Base-by-base conservation (phyloP, 805 yeast species). In the Pichia californica region DNA sequence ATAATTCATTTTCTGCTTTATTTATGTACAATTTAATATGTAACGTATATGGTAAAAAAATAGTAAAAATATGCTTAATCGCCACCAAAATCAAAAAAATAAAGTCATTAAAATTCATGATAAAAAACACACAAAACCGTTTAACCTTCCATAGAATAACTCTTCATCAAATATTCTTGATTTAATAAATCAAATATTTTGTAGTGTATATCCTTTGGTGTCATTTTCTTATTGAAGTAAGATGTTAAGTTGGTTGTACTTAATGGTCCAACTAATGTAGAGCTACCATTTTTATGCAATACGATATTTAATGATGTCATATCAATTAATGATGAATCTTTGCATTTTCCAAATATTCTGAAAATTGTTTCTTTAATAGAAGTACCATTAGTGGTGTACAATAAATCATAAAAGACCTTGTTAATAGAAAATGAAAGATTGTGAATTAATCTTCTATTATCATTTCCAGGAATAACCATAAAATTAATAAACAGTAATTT, bases 401-500 rank as follows among this genome's bases (percentile, higher is more conserved):
- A 29, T 21, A 47, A 46, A 7, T 51, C 45, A 38, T 43, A 60
- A 4, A 59, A 42, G 9, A 49, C 31, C 16, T 45, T 47, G 30
- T 50, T 56, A 27, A 56, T 45, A 11, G 49, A 48, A 2, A 53
- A 36, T 3, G 57, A 48, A 11, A 59, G 29, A 8, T 56, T 47
- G 15, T 52, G 39, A 40, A 56, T 43, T 15, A 57, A 42, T 16
- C 52, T 50, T 25, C 61, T 49, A 14, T 47, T 49, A 15, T 58
- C 62, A 16, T 47, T 51, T 20, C 29, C 32, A 3, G 54, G 48
- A 3, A 50, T 40, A n/a, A 59, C 60, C 7, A 55, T 40, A 38
- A 62, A 59, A 42, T 63, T 58, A 13, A 63, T 47, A 42, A 64
- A 59, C 4, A 64, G 36, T 13, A 64, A 41, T 39, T 63, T 63